These are phyloP conservation scores for Ocimum tenuiflorum DNA, from an alignment of 257 asterid genomes.

Conservation along the genomic window DNA sequence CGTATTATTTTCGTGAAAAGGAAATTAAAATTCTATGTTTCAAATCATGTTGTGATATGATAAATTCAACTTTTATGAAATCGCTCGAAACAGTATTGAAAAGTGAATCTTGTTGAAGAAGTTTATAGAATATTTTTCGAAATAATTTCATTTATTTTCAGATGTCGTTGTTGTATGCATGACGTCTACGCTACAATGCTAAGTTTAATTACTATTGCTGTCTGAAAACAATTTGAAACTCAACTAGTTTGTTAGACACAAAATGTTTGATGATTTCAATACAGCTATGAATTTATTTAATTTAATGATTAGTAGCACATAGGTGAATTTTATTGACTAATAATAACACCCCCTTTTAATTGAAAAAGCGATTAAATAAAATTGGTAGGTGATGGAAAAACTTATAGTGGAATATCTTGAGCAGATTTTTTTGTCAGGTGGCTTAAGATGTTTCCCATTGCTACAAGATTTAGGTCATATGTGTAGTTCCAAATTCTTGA, in stretches of 20 bases:
- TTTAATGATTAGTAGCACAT: conserved; percentile 11
- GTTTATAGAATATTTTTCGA: neutral
- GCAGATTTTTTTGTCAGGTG: conserved; percentile 9
- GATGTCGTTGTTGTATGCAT: neutral
- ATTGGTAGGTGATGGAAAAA: conserved; percentile 2
- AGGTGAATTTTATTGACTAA: conserved; percentile 18
- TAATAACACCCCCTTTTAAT: neutral
- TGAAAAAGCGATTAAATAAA: neutral
- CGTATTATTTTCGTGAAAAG: too few relatives aligned
- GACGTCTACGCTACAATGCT: neutral
- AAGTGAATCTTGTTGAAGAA: too few relatives aligned
- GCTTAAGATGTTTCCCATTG: conserved; percentile 20
- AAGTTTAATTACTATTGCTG: neutral
- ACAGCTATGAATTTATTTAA: conserved; percentile 12
- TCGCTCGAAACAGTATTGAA: too few relatives aligned
- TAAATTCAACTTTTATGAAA: too few relatives aligned
- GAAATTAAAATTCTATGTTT: too few relatives aligned
- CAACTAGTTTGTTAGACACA: neutral
- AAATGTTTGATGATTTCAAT: neutral
- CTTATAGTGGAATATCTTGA: conserved; percentile 14
- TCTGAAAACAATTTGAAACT: conserved; percentile 8
- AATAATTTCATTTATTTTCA: neutral
- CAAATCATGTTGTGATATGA: too few relatives aligned
- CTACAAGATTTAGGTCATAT: too few relatives aligned
- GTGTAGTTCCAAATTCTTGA: conserved; percentile 4